Evolutionary conservation across 257 asterid genomes (phyloP).

Genomic region (Solanum arcanum): DNA sequence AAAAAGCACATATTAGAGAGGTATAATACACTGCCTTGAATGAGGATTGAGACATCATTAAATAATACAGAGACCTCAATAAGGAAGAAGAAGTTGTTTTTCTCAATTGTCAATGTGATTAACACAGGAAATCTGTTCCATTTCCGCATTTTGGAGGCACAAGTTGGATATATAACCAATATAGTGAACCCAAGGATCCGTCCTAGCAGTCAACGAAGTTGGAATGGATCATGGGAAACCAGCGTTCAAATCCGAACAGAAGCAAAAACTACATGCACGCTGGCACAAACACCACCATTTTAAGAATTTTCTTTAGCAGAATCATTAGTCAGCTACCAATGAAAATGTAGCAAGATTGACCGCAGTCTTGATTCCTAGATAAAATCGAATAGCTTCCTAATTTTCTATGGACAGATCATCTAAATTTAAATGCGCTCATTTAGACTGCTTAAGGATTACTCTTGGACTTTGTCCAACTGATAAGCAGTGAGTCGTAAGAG

Average conservation of each 20-base stretch:
- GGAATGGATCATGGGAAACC: background rate
- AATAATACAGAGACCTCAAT: background rate
- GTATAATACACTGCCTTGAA: background rate
- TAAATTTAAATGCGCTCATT: background rate
- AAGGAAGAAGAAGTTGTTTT: background rate
- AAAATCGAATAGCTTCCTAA: background rate
- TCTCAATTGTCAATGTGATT: background rate
- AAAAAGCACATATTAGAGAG: constrained; percentile 11
- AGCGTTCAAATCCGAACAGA: background rate
- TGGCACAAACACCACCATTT: background rate
- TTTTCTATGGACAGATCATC: background rate
- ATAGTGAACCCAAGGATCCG: background rate
- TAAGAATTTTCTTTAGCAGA: background rate
- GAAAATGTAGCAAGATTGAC: background rate
- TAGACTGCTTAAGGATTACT: background rate
- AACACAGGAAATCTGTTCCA: background rate
- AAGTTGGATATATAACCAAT: background rate
- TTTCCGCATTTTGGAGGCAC: background rate
- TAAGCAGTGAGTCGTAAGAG: background rate
- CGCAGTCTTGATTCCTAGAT: background rate
- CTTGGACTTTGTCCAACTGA: background rate
- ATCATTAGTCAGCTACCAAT: background rate
- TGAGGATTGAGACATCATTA: background rate
- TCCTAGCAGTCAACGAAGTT: background rate
- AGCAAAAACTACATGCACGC: background rate